Evolutionary conservation across 129 eudicot species (phyloP).

Genomic region (Apium graveolens): DNA sequence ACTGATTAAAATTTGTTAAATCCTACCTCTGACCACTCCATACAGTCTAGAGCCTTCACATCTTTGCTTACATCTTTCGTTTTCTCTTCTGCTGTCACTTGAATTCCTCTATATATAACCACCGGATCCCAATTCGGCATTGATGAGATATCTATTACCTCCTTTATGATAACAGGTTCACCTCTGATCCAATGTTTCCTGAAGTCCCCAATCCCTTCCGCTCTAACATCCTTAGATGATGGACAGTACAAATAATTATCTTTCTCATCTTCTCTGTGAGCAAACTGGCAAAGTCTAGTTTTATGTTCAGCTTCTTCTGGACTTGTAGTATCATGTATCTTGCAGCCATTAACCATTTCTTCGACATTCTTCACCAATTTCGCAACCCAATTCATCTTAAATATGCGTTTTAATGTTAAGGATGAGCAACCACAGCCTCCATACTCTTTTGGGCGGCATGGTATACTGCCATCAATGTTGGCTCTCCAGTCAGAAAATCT

Average conservation of each 20-base stretch:
- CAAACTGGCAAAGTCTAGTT: constrained; percentile 32
- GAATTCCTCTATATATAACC: constrained; percentile 81
- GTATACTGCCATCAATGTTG: constrained; percentile 60
- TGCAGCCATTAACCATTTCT: constrained; percentile 94
- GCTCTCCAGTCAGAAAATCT: constrained; percentile 63
- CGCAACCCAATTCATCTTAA: constrained; percentile 98
- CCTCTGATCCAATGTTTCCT: constrained; percentile 80
- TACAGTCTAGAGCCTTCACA: constrained; percentile 81
- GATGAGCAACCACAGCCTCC: constrained; percentile 80
- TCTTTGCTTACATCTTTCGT: constrained; percentile 50
- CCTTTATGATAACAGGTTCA: constrained; percentile 66
- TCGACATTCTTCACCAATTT: constrained; percentile 84
- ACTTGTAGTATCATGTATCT: constrained; percentile 30
- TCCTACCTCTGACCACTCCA: constrained; percentile 74
- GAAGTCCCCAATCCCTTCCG: constrained; percentile 64
- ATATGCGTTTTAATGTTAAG: constrained; percentile 63
- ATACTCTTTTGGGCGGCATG: constrained; percentile 67
- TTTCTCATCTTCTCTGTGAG: constrained; percentile 37
- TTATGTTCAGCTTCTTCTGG: constrained; percentile 18
- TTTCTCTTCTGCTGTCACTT: constrained; percentile 69
- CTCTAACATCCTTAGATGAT: constrained; percentile 48
- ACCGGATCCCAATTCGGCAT: constrained; percentile 84
- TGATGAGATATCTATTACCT: constrained; percentile 63
- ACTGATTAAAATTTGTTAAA: constrained; percentile 7
- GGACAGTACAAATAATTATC: constrained; percentile 62